Base-by-base conservation (phyloP, 768 basidiomycete species). In the Gautieria morchelliformis region DNA sequence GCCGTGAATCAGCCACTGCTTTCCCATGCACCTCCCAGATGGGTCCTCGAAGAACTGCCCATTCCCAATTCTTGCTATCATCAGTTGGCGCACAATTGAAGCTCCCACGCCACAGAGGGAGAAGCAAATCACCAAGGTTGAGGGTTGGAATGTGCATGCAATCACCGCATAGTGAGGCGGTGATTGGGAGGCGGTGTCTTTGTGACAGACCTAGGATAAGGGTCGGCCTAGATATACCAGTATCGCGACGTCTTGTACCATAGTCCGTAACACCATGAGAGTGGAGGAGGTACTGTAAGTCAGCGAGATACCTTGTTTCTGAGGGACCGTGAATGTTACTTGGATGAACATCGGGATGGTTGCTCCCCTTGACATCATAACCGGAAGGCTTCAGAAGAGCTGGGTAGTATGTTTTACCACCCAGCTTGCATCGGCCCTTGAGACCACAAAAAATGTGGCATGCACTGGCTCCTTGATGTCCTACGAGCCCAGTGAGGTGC, bases 21-120 rank as follows among this genome's bases (percentile, higher is more conserved):
- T 56, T 51, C 0, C 74, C 74, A 62, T 77, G 75, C 3, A 33
- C 32, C 10, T 64, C 64, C 77, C 78, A 79, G 0, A 55, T 35
- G 1, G 65, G 10, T 24, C 45, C 20, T 47, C 22, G 19, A 19
- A 17, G 10, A 27, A 53, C 5, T 5, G 22, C 52, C 52, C 35
- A 22, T 14, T 15, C 6, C 5, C n/a, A 9, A 35, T 11, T 5
- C 10, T 10, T n/a, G n/a, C n/a, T n/a, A n/a, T n/a, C n/a, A 27
- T 53, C 52, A 41, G 32, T 10, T 39, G 33, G 30, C 10, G 33
- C 52, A 24, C 60, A 56, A 2, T 55, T 30, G 19, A 59, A 20
- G 15, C n/a, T 59, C 8, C 60, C 60, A 1, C 52, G 58, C 52
- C 52, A 59, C 19, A 61, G 58, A 9, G 8, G 5, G 5, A 61